Evolutionary conservation across 1,284 basidiomycete genomes (phyloP), one percentile per base, ranked within the genome.

Genomic region (Trametes versicolor): DNA sequence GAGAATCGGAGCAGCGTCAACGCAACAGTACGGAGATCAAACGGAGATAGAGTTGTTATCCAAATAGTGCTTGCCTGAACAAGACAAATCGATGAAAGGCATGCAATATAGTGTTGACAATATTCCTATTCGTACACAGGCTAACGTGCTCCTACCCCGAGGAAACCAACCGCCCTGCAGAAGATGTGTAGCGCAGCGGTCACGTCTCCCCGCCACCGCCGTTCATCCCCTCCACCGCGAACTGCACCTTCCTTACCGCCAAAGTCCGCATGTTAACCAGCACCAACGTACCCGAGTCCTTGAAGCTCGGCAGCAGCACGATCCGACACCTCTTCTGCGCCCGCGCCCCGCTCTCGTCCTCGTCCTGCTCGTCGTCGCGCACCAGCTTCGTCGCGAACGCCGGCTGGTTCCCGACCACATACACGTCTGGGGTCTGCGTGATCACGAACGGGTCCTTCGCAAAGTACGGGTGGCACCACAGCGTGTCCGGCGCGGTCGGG

Each of bases 391-490:
- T 97, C 63, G 83, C 86, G 76, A 97, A 97, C 67, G 80, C 82
- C 55, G 93, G 90, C 80, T 99, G 97, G 70, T 95, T 95, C 27
- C 98, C 97, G n/a, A 98, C 83, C 68, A 98, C 83, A 75, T 98
- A 97, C 37, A 99, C 78, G 75, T 98, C 89, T 10, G 98, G 98
- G 9, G 94, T 91, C 73, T 91, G 84, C 29, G 82, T 77, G 45
- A 99, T 83, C 62, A 98, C 85, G 78, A 99, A 99, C 0, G 98
- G 98, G 76, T 99, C 98, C 10, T 82, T 81, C 43, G 88, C 84
- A 58, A 93, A 90, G 80, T 94, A 99, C 10, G 98, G 98, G 76
- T 98, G 97, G 74, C 97, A 98, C 96, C 96, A 99, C 1, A 99
- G 85, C 1, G 98, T 99, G 78, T 99, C 98, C 15, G 98, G 98